Percentiles rank a stretch among this genome's conserved stretches.
These are phyloP conservation scores for Linderniella brevidens DNA, from an alignment of 257 asterid species.

Conservation along the genomic window DNA sequence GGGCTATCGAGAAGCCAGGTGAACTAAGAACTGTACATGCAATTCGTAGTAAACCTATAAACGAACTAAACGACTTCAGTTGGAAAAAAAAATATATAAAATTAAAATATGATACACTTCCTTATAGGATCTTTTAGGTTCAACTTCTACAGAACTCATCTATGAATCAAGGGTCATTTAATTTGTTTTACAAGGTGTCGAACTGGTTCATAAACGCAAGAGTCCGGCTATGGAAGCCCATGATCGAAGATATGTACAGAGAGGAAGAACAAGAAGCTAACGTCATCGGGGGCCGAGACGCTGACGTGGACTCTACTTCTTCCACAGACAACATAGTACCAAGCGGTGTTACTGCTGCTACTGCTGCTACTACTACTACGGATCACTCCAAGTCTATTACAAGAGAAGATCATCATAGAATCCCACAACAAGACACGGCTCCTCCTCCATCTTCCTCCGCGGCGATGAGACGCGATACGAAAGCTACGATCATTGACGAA, in stretches of 20 bases:
- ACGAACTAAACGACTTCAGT: no score
- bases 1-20: slow-evolving; percentile 92
- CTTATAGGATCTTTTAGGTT: neutral
- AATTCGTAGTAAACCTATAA: no score
- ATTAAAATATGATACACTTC: neutral
- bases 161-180: slow-evolving; percentile 1
- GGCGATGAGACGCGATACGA: no score
- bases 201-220: slow-evolving; percentile 96
- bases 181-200: slow-evolving; percentile 64
- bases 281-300: slow-evolving; percentile 17
- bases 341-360: no score
- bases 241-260: slow-evolving; percentile 96
- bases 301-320: slow-evolving; percentile 45
- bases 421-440: no score
- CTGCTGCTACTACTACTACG: neutral
- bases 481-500: no score
- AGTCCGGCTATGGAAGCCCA: slow-evolving; percentile 94
- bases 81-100: neutral
- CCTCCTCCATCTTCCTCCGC: no score
- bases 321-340: slow-evolving; percentile 32
- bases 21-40: neutral
- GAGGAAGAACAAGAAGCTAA: slow-evolving; percentile 37
- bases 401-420: no score
- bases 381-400: neutral
- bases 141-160: slow-evolving; percentile 1